phyloP scores from a whole-genome alignment of 2,329 filamentous ascomycete species.

The Westerdykella sp. region DNA sequence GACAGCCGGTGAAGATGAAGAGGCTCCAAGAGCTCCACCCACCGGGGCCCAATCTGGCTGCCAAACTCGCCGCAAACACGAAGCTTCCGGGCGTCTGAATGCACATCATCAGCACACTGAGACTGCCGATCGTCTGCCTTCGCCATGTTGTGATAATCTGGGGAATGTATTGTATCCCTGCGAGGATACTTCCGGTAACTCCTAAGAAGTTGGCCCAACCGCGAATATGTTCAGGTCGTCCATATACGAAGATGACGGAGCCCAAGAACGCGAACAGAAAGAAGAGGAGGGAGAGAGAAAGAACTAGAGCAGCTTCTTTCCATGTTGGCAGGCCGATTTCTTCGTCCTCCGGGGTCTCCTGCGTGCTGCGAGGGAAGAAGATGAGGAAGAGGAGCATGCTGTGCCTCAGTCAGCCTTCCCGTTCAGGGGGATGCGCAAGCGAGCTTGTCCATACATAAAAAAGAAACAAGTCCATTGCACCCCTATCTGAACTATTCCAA shows the following conservation, averaged over 20 bases:
- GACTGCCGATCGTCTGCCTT: constrained; percentile 77
- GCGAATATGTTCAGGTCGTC: constrained; percentile 58
- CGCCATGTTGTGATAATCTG: constrained; percentile 90
- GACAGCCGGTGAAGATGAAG: constrained; percentile 73
- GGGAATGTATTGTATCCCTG: constrained; percentile 85
- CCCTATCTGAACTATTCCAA: constrained; percentile 87
- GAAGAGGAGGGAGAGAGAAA: constrained; percentile 66
- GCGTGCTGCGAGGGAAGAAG: constrained; percentile 60
- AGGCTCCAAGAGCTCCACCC: constrained; percentile 97
- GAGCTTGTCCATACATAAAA: constrained; percentile 59
- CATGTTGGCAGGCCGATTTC: constrained; percentile 49
- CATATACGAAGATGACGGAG: constrained; percentile 59
- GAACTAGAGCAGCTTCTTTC: constrained; percentile 72
- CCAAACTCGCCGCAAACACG: constrained; percentile 80
- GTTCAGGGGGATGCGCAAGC: neutral
- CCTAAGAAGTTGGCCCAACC: constrained; percentile 83
- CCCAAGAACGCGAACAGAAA: constrained; percentile 63
- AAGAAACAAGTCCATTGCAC: constrained; percentile 89
- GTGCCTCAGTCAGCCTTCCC: constrained; percentile 3
- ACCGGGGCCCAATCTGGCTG: constrained; percentile 66
- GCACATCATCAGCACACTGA: constrained; percentile 97
- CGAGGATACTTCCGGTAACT: constrained; percentile 68
- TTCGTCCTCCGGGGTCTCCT: constrained; percentile 19
- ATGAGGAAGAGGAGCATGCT: constrained; percentile 91
- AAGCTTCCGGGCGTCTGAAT: constrained; percentile 94